Evolutionary conservation across 345 rosid species (phyloP), one percentile per base, ranked within the genome.

Genomic region (Moringa oleifera): DNA sequence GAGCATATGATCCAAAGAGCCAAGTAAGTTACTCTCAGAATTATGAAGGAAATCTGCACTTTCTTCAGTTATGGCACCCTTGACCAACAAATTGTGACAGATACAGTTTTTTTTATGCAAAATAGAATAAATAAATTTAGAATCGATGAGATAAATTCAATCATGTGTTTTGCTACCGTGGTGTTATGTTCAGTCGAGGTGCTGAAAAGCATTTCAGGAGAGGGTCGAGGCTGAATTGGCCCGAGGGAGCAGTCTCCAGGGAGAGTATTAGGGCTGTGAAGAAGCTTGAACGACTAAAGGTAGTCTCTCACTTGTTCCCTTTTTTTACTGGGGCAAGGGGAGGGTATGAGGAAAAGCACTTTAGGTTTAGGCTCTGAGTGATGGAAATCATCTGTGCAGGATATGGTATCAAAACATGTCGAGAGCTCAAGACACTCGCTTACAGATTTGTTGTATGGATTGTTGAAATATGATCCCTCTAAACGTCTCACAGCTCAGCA

Each of bases 181-280:
- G 64, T 21, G 6, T 64, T 54, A 57, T 51, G 2, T 70, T 68
- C 77, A 90, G 97, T 61, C 80, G 58, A 12, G 87, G 87, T 54
- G 81, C 94, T 9, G 90, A 85, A 72, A 90, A 83, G 60, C 87
- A 82, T 74, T 81, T 85, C 65, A 78, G 85, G 75, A 80, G 80
- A 75, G 89, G 88, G 12, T 63, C 68, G 18, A 77, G 85, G 63
- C 66, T 90, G 37, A 78, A 90, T 78, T 90, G 95, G 95, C 95
- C 97, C 50, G 97, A 84, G 73, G 95, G 97, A 9, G 95, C 92
- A 46, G 81, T 70, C 50, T 87, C 95, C 17, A 77, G 92, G 66
- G 95, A 85, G 58, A 87, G 95, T 70, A 85, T 90, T 47, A 77
- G 86, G 59, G 95, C 97, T 41, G 97, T 90, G 68, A 80, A 72